Evolutionary conservation across 2,329 filamentous ascomycete genomes (phyloP).

Genomic region (Penicillium griseofulvum): DNA sequence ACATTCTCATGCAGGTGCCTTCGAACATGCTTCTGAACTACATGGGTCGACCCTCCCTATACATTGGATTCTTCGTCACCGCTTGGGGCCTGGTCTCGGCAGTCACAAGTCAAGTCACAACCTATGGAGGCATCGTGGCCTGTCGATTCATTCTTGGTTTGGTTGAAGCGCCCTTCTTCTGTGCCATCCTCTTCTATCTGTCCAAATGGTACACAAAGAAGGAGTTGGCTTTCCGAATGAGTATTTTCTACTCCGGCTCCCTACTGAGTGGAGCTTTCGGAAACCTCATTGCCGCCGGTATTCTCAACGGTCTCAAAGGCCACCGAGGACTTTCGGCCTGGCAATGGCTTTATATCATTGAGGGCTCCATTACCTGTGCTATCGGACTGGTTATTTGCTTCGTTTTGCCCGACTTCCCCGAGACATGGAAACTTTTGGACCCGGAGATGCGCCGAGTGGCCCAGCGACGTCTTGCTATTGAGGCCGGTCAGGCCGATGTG

Average conservation of each 20-base stretch:
- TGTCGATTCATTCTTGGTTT: constrained; percentile 48
- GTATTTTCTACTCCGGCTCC: constrained; percentile 52
- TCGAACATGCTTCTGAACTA: constrained; percentile 47
- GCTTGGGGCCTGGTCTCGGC: constrained; percentile 49
- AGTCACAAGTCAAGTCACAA: constrained; percentile 44
- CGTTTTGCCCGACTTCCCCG: constrained; percentile 44
- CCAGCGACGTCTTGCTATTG: constrained; percentile 50
- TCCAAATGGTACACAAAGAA: constrained; percentile 55
- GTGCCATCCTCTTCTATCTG: constrained; percentile 50
- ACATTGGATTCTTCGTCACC: constrained; percentile 46
- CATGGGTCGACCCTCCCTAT: constrained; percentile 44
- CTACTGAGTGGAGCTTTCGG: constrained; percentile 53
- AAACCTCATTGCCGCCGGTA: constrained; percentile 54
- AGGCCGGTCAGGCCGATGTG: constrained; percentile 50
- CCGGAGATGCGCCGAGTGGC: constrained; percentile 49
- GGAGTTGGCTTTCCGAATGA: constrained; percentile 52
- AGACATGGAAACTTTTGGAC: constrained; percentile 46
- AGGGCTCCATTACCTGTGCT: constrained; percentile 36
- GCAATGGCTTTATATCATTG: constrained; percentile 46
- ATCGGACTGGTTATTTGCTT: constrained; percentile 35
- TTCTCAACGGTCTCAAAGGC: constrained; percentile 43
- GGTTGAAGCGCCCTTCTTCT: constrained; percentile 49
- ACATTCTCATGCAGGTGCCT: constrained; percentile 49
- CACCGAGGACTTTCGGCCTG: constrained; percentile 37
- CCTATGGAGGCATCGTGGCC: constrained; percentile 43